These are phyloP conservation scores for Termitomyces sp. DNA, from an alignment of 768 basidiomycete genomes.

Conservation along the genomic window DNA sequence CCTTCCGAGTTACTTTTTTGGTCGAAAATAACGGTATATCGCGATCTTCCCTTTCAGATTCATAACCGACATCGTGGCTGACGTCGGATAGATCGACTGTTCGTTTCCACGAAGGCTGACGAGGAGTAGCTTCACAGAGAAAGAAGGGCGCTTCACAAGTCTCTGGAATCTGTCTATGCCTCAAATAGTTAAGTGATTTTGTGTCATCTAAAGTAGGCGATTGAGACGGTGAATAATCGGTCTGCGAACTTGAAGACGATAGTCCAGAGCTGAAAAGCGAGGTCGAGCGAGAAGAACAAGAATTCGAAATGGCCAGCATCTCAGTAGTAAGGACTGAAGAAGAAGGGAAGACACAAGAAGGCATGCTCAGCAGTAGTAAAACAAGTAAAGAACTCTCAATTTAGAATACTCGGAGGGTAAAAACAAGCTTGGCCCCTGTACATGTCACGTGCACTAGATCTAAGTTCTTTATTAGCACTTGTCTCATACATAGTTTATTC, in stretches of 20 bases:
- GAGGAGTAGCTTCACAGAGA: constrained; percentile 2
- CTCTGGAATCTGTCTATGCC: background rate
- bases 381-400: background rate
- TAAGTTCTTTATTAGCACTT: too few relatives aligned
- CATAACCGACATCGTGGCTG: constrained; percentile 10
- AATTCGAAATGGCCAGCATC: constrained; percentile 14
- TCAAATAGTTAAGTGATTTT: background rate
- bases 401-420: background rate
- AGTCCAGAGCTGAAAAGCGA: constrained; percentile 10
- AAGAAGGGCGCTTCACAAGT: background rate
- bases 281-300: constrained; percentile 9
- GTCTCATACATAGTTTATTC: too few relatives aligned
- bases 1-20: background rate
- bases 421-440: background rate
- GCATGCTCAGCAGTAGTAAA: background rate
- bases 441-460: background rate
- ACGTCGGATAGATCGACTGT: background rate
- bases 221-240: constrained; percentile 13
- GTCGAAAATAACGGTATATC: background rate
- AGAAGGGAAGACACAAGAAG: constrained; percentile 1
- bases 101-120: background rate
- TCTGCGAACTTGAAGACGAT: constrained; percentile 13
- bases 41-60: constrained; percentile 12
- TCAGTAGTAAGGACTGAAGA: constrained; percentile 8
- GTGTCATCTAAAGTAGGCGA: background rate